phyloP scores from a whole-genome alignment of 2,329 filamentous ascomycete species.

The Talaromyces amestolkiae region DNA sequence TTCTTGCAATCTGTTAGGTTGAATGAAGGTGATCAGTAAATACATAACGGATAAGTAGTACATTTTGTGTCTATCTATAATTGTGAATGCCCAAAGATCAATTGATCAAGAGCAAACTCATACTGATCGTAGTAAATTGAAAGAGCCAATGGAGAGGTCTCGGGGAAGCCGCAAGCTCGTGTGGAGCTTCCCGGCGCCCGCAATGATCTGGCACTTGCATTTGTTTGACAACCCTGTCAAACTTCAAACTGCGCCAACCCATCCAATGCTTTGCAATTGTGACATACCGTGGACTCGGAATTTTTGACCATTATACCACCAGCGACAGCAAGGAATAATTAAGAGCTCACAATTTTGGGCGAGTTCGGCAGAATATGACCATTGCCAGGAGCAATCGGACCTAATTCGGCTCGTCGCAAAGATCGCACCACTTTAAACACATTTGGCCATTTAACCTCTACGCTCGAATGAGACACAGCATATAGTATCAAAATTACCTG shows the following conservation, averaged over 20 bases:
- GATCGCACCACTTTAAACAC: neutral
- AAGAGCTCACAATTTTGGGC: neutral
- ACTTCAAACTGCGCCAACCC: neutral
- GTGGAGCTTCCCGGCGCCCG: constrained; percentile 18
- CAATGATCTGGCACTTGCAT: constrained; percentile 4
- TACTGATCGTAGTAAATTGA: neutral
- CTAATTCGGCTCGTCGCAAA: constrained; percentile 6
- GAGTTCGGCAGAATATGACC: neutral
- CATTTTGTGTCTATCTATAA: neutral
- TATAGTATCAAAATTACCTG: neutral
- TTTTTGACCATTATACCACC: neutral
- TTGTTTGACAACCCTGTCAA: neutral
- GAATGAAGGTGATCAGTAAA: neutral
- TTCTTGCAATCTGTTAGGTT: neutral
- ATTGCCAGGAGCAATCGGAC: constrained; percentile 5
- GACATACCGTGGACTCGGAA: neutral
- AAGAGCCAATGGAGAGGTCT: neutral
- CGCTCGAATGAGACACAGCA: neutral
- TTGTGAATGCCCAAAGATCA: too few species aligned
- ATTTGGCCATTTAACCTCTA: neutral
- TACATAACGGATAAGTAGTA: neutral
- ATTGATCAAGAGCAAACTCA: neutral
- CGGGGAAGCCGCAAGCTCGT: constrained; percentile 14
- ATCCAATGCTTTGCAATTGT: neutral
- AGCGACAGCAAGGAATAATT: neutral